Percentiles rank a stretch among this genome's conserved stretches.
phyloP scores from a whole-genome alignment of 495 filamentous ascomycete species.

The Paragyromitra xinjiangensis region DNA sequence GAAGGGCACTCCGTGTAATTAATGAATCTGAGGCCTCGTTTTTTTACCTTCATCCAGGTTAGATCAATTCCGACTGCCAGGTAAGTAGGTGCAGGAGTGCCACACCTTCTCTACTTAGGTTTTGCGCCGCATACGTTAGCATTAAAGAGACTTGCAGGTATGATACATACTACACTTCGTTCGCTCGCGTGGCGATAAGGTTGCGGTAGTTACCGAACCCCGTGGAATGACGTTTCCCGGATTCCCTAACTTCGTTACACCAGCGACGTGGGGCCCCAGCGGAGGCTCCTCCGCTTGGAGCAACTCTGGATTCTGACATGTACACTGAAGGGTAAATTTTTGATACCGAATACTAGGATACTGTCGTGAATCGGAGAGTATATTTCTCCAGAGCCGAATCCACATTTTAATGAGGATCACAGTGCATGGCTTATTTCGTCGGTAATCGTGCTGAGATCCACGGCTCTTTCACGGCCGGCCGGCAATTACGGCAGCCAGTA shows the following conservation, averaged over 20 bases:
- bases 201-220: slow-evolving; percentile 38
- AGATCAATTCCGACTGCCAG: slow-evolving; percentile 15
- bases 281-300: not conserved
- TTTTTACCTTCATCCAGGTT: slow-evolving; percentile 1
- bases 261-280: slow-evolving; percentile 17
- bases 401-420: not conserved
- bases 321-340: not conserved
- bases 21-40: not conserved
- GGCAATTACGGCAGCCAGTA: slow-evolving; percentile 19
- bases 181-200: slow-evolving; percentile 51
- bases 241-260: slow-evolving; percentile 15
- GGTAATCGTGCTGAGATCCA: not conserved
- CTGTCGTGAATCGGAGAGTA: not conserved
- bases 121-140: not conserved
- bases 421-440: not conserved
- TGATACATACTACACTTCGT: not conserved
- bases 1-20: not conserved
- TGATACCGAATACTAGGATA: not conserved
- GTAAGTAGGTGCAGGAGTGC: slow-evolving; percentile 7
- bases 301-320: not conserved
- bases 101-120: not conserved
- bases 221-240: slow-evolving; percentile 43
- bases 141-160: not conserved
- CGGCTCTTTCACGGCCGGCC: not conserved
- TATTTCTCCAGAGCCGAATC: not conserved